These are phyloP conservation scores for Chlorella sorokiniana DNA, from an alignment of 139 green algal genomes.

Conservation along the genomic window DNA sequence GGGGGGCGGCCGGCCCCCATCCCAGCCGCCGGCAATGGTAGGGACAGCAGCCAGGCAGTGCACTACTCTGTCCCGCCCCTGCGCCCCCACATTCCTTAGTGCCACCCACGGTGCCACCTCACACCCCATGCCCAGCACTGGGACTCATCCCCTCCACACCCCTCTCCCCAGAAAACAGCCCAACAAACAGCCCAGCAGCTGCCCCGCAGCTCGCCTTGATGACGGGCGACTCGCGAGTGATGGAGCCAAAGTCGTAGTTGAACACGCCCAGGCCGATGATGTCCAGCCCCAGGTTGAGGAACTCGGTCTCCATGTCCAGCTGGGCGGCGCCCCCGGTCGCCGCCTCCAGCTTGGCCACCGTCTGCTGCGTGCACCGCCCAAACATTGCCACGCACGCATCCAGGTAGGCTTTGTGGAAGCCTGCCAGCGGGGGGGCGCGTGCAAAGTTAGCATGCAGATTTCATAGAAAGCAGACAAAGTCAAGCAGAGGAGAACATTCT, in stretches of 20 bases:
- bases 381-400: constrained; percentile 91
- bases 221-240: constrained; percentile 91
- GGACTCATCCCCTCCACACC: neutral
- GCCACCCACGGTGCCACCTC: no score
- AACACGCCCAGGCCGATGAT: constrained; percentile 99
- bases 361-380: constrained; percentile 65
- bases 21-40: no score
- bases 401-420: constrained; percentile 96
- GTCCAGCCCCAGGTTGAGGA: constrained; percentile 93
- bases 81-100: no score
- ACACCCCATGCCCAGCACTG: no score
- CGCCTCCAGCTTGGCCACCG: constrained; percentile 72
- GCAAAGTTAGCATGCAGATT: neutral
- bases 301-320: constrained; percentile 97
- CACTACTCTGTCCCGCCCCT: no score
- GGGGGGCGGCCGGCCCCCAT: neutral
- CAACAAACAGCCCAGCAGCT: neutral
- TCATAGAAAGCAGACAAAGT: no score
- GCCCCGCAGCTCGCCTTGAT: constrained; percentile 73
- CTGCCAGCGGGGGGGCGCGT: neutral
- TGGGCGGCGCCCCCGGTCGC: constrained; percentile 2
- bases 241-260: constrained; percentile 98
- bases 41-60: no score
- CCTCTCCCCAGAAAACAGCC: neutral
- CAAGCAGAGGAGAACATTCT: no score